Conservation (phyloP, 2,329 filamentous ascomycete species). For the Cytospora mali region DNA sequence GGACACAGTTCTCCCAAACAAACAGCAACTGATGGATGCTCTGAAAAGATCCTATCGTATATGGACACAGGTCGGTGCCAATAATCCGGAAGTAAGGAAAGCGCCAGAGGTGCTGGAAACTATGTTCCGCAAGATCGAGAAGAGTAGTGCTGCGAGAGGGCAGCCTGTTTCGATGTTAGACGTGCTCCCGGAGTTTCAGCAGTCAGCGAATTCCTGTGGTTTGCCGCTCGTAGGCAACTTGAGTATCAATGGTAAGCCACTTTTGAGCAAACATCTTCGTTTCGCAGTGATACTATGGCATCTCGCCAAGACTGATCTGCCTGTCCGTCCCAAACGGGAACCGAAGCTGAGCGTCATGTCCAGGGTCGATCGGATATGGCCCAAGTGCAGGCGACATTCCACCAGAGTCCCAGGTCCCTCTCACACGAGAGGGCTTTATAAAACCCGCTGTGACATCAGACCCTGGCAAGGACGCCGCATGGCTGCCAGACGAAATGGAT, state of each 20-base stretch:
- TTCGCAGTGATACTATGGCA: too few relatives aligned
- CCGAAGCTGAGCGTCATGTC: not conserved
- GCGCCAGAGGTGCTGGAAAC: conserved; percentile 49
- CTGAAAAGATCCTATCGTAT: conserved; percentile 48
- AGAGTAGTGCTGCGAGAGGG: conserved; percentile 7
- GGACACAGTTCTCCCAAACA: conserved; percentile 39
- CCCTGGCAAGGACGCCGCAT: conserved; percentile 13
- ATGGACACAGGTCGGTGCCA: conserved; percentile 46
- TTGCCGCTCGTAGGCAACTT: conserved; percentile 10
- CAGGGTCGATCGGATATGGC: not conserved
- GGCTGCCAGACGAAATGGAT: conserved; percentile 19
- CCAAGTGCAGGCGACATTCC: not conserved
- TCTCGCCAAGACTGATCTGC: too few relatives aligned
- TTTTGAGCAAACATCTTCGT: not conserved
- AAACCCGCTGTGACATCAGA: not conserved
- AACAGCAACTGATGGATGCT: conserved; percentile 43
- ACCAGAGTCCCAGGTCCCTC: not conserved
- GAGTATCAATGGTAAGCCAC: conserved; percentile 9
- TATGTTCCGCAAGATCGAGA: conserved; percentile 47
- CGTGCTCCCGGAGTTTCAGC: not conserved
- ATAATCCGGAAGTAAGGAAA: conserved; percentile 46
- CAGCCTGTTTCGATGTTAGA: conserved; percentile 6
- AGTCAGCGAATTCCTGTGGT: not conserved
- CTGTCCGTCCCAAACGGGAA: not conserved
- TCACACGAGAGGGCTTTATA: conserved; percentile 6